phyloP scores from a whole-genome alignment of 768 basidiomycete genomes.

The Auriscalpium microsporum region DNA sequence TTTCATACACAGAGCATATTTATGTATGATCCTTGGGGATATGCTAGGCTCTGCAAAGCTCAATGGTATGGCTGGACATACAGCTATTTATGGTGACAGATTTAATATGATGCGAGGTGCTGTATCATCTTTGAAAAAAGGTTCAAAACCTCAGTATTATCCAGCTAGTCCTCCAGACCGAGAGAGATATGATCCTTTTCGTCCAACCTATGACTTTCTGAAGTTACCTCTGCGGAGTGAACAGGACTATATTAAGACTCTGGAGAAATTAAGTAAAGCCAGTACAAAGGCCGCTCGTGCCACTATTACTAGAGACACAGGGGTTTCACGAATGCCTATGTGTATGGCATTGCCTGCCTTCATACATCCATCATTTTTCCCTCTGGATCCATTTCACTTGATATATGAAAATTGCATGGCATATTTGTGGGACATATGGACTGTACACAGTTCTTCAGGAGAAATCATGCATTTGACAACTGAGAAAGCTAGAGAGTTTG shows the following conservation, averaged over 20 bases:
- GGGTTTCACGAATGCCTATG: not conserved
- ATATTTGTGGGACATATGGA: constrained; percentile 26
- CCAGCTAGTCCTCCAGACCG: not conserved
- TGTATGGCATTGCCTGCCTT: constrained; percentile 15
- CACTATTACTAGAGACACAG: not conserved
- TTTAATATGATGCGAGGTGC: not conserved
- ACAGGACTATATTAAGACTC: not conserved
- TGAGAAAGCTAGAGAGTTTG: not conserved
- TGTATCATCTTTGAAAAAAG: not conserved
- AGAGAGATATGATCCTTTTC: not conserved
- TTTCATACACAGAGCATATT: not conserved
- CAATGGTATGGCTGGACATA: not conserved
- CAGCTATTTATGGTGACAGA: not conserved
- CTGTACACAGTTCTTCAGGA: not conserved
- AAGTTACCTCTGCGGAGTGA: not conserved
- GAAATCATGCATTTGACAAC: not conserved
- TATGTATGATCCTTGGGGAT: not conserved
- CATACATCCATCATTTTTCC: constrained; percentile 25
- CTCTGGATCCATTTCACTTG: constrained; percentile 30
- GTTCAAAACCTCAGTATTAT: not conserved
- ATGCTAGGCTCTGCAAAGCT: not conserved
- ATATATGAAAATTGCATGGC: constrained; percentile 27
- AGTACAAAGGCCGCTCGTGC: not conserved
- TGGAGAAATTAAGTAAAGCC: not conserved
- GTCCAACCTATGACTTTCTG: not conserved